Evolutionary conservation across 2,329 filamentous ascomycete species (phyloP).

Genomic region (Verticillium zaregamsianum): DNA sequence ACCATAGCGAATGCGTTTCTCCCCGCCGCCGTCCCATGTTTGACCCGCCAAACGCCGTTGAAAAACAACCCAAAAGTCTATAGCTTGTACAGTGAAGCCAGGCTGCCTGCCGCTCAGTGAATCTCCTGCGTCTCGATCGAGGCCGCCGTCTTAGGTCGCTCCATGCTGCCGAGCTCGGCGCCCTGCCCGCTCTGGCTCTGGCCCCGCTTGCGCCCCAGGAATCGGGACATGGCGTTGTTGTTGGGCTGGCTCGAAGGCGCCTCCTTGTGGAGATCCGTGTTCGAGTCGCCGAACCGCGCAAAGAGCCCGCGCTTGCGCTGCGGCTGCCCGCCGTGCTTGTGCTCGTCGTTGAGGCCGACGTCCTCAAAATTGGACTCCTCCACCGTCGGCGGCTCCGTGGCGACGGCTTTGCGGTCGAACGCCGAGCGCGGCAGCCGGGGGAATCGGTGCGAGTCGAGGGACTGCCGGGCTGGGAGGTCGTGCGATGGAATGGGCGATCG

Average conservation of each 20-base stretch:
- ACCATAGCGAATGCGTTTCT: slow-evolving; percentile 9
- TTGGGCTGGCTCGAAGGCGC: slow-evolving; percentile 25
- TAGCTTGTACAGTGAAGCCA: background rate
- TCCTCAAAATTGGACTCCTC: slow-evolving; percentile 82
- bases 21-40: background rate
- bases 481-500: slow-evolving; percentile 67
- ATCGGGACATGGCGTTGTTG: slow-evolving; percentile 42
- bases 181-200: slow-evolving; percentile 66
- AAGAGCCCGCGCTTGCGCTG: slow-evolving; percentile 67
- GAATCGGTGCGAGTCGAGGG: slow-evolving; percentile 71
- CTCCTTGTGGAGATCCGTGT: slow-evolving; percentile 26
- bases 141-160: slow-evolving; percentile 28
- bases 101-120: slow-evolving; percentile 1
- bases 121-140: slow-evolving; percentile 18
- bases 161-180: slow-evolving; percentile 66
- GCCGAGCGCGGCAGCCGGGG: slow-evolving; percentile 59
- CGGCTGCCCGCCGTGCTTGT: slow-evolving; percentile 16
- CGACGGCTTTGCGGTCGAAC: slow-evolving; percentile 52
- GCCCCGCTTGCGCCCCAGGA: slow-evolving; percentile 69
- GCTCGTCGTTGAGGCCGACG: slow-evolving; percentile 75
- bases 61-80: slow-evolving; percentile 2
- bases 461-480: slow-evolving; percentile 65
- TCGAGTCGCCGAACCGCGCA: slow-evolving; percentile 67
- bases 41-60: slow-evolving; percentile 2
- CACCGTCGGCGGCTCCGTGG: slow-evolving; percentile 58